Evolutionary conservation across 345 rosid species (phyloP).

Genomic region (Eucalyptus erythrocorys): DNA sequence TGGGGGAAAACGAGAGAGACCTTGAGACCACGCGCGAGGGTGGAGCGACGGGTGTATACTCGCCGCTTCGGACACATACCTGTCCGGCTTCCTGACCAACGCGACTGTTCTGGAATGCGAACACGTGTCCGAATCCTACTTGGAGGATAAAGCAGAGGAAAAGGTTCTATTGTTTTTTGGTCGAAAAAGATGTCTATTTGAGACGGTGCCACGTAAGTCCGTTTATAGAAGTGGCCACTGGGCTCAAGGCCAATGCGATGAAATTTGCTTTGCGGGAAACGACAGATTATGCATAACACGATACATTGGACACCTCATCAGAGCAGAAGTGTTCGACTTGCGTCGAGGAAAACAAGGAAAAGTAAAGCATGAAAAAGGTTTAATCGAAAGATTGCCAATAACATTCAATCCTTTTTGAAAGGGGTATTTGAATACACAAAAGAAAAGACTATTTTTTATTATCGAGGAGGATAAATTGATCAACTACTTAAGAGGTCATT

Average conservation of each 20-base stretch:
- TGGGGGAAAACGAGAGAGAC: not conserved
- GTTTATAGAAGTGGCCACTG: not conserved
- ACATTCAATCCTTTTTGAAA: not conserved
- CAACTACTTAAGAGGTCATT: not conserved
- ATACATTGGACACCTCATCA: not conserved
- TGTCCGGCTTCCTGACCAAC: not conserved
- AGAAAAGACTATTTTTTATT: not conserved
- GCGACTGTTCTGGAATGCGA: not conserved
- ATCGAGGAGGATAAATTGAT: not conserved
- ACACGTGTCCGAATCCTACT: not conserved
- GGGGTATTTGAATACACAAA: not conserved
- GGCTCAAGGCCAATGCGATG: not conserved
- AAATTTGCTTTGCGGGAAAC: not conserved
- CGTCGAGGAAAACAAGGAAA: not conserved
- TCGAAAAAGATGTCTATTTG: not conserved
- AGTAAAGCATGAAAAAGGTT: not conserved
- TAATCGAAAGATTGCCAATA: not conserved
- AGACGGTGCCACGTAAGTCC: not conserved
- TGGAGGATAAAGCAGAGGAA: not conserved
- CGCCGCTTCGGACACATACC: not conserved
- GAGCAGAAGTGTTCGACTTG: not conserved
- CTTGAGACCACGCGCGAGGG: not conserved
- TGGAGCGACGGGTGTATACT: not conserved
- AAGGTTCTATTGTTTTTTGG: too few relatives aligned
- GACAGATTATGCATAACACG: not conserved